Conservation (phyloP, 2,329 filamentous ascomycete genomes). For the Colletotrichum phormii region DNA sequence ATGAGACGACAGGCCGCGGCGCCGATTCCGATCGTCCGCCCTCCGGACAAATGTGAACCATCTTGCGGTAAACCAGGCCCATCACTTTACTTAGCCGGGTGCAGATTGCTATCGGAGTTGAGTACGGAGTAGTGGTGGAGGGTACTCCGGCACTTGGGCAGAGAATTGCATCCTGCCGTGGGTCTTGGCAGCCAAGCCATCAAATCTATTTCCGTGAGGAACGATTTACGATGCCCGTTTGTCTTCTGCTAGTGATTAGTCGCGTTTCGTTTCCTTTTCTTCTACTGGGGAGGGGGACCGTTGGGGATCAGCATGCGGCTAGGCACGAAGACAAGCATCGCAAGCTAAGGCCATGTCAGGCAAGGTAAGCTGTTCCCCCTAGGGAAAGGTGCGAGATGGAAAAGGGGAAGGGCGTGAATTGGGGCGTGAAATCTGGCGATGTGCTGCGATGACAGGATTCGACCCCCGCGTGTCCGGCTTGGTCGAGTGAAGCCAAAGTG, state of each 20-base stretch:
- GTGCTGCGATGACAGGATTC: conserved; percentile 7
- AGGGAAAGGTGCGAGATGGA: background rate
- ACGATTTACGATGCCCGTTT: background rate
- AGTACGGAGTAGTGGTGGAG: conserved; percentile 1
- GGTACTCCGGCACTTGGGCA: background rate
- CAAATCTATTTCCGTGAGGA: conserved; percentile 19
- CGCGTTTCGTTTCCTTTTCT: conserved; percentile 5
- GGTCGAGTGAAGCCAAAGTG: background rate
- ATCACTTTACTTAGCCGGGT: background rate
- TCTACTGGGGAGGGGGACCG: background rate
- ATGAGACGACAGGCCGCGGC: conserved; percentile 19
- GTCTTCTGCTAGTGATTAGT: conserved; percentile 10
- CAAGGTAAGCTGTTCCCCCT: background rate
- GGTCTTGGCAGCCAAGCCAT: conserved; percentile 21
- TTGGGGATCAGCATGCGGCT: background rate
- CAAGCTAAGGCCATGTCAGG: background rate
- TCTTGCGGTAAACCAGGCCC: background rate
- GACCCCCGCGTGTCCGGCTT: background rate
- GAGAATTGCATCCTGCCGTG: background rate
- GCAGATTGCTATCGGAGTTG: background rate
- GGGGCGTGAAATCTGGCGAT: background rate
- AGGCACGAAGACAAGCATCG: background rate
- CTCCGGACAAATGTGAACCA: conserved; percentile 12
- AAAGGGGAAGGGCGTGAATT: background rate
- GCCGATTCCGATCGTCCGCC: background rate